Evolutionary conservation across 345 rosid species (phyloP), one percentile per base, ranked within the genome.

Genomic region (Crucihimalaya himalaica): DNA sequence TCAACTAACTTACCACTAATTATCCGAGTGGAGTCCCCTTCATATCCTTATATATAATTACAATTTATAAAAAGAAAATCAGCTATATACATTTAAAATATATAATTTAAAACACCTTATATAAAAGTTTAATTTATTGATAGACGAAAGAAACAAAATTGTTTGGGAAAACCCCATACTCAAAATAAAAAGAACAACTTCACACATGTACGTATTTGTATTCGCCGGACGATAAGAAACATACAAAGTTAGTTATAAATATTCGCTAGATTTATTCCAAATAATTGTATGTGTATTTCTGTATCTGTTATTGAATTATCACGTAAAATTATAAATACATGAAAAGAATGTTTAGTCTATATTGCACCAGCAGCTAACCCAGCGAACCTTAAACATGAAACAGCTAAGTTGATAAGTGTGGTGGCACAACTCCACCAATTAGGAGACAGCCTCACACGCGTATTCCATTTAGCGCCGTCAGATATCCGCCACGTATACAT

Each of bases 391-490:
- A 23, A 70, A 58, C 6, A 71, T 40, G 64, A 64, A 64, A 64
- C 71, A 73, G 77, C 54, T 42, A 42, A 25, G 27, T 54, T 28
- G 40, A 68, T 1, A 55, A 6, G 47, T 48, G 66, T 48, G 67
- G 62, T 62, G 45, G 63, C 76, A 72, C 63, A 72, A 19, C 23
- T 61, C 40, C 20, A 28, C 76, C 76, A 72, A 63, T 63, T 8
- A 63, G 34, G 62, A 62, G 76, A 53, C 63, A 40, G 3, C 25
- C 55, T 63, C 63, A 52, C 76, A 72, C 70, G 62, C 43, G 14
- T 62, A 25, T 13, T 62, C 4, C 2, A 18, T 20, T 16, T 18
- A 2, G 0, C 13, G 9, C 75, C 67, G 68, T 59, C 8, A 23
- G 35, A 60, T 48, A 32, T 59, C 0, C 47, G 39, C 48, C 75